Percentiles rank a stretch among this genome's conserved stretches.
phyloP scores from a whole-genome alignment of 164 flowering plant species.

The Chimonanthus salicifolius region DNA sequence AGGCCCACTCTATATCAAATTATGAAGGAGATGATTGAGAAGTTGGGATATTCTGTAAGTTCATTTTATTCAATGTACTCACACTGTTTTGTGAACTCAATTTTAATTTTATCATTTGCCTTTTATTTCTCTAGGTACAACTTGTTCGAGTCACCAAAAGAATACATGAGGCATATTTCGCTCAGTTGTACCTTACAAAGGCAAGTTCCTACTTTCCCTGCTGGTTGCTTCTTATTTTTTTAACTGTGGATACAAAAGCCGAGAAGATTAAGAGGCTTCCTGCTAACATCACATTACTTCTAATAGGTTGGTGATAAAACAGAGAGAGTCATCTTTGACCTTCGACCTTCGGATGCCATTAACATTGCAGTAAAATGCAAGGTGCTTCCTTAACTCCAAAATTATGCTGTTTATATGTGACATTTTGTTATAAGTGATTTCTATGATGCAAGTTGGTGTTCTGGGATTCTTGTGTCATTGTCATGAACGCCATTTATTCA shows the following conservation, averaged over 20 bases:
- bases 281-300: not conserved
- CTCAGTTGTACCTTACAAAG: constrained; percentile 81
- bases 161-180: constrained; percentile 96
- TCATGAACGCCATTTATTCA: no score
- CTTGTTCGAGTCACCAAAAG: constrained; percentile 92
- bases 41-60: constrained; percentile 86
- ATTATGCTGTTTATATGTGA: no score
- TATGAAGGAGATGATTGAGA: constrained; percentile 85
- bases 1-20: constrained; percentile 93
- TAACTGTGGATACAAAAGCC: not conserved
- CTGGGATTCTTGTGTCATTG: no score
- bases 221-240: not conserved
- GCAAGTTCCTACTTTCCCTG: constrained; percentile 18
- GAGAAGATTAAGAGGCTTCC: not conserved
- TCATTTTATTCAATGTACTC: not conserved
- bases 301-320: constrained; percentile 58
- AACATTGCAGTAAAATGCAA: constrained; percentile 99
- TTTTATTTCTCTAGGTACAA: constrained; percentile 51
- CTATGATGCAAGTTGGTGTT: no score
- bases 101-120: not conserved
- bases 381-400: constrained; percentile 33
- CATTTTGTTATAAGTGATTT: no score
- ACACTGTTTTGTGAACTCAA: no score
- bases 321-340: constrained; percentile 69
- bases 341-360: constrained; percentile 98